Evolutionary conservation across 2,329 filamentous ascomycete species (phyloP), one percentile per base, ranked within the genome.

Genomic region (Cordyceps farinosa): DNA sequence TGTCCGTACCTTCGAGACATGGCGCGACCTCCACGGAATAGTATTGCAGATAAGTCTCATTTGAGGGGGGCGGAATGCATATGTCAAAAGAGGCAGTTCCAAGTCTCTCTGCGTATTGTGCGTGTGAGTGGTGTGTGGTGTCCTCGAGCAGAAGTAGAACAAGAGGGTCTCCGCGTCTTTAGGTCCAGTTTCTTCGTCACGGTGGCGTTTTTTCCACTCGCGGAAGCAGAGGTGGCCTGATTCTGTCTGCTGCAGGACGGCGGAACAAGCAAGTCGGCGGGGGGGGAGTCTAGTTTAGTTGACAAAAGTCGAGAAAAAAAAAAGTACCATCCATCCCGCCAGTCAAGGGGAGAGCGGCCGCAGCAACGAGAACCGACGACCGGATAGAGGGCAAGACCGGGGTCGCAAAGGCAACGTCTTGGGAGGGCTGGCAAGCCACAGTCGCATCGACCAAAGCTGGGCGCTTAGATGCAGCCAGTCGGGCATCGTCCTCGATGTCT

Each of bases 381-480:
- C 42, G 42, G 42, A 17, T 45, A 45, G n/a, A 8, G 8, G 42
- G 22, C 22, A 45, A 17, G 42, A 45, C 42, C 22, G 22, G 42
- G 42, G 15, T 45, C 42, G 42, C 17, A 17, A 15, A 45, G 42
- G 42, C 17, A 8, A 45, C 17, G 15, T 45, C 47, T 11, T 50
- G 13, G 47, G 8, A 29, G 47, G 47, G 27, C 45, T 30, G 9
- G 27, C 27, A 32, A 55, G 34, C 34, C 53, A 55, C 22, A 22
- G 53, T 55, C 27, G 38, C 53, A 55, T 55, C 53, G 34, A 55
- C 29, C 34, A 17, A 55, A 22, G 17, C 17, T 44, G 34, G 53
- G 53, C 53, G 53, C 53, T 44, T 55, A 55, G 53, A 38, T 55
- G 53, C 53, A 55, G 53, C 53, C 53, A 55, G 36, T 55, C 53